Evolutionary conservation across 1,284 basidiomycete genomes (phyloP).

Genomic region (Leccinum variabile): DNA sequence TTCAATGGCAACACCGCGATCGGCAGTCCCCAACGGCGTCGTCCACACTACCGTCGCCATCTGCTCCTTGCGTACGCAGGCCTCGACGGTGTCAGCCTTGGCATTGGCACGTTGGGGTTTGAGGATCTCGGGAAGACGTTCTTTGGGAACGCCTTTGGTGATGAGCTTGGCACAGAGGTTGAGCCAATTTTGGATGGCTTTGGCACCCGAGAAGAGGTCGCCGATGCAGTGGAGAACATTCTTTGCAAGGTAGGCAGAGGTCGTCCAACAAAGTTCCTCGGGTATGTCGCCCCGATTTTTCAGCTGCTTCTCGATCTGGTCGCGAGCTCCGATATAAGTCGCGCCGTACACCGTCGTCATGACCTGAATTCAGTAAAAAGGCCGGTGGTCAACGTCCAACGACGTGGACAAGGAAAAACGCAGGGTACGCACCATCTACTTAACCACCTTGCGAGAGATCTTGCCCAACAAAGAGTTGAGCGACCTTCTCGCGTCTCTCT

Average conservation of each 20-base stretch:
- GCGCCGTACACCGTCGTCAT: conserved; percentile 99
- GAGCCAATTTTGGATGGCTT: conserved; percentile 91
- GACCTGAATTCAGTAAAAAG: conserved; percentile 48
- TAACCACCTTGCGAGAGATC: conserved; percentile 93
- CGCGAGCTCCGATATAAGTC: conserved; percentile 92
- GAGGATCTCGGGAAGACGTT: conserved; percentile 62
- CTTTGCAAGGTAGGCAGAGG: conserved; percentile 84
- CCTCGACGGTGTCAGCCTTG: conserved; percentile 26
- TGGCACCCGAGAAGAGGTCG: conserved; percentile 90
- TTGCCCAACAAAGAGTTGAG: conserved; percentile 73
- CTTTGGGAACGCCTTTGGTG: conserved; percentile 81
- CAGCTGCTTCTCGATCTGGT: conserved; percentile 92
- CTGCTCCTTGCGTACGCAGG: conserved; percentile 75
- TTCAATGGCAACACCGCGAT: no score
- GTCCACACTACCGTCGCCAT: conserved; percentile 99
- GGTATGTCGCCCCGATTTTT: conserved; percentile 76
- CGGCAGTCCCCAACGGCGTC: conserved; percentile 86
- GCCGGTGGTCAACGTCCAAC: conserved; percentile 5
- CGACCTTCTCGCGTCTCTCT: conserved; percentile 44
- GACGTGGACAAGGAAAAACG: neutral
- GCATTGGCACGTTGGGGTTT: conserved; percentile 18
- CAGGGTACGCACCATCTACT: conserved; percentile 77
- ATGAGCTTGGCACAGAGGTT: conserved; percentile 83
- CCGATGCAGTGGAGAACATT: conserved; percentile 85
- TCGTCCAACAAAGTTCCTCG: conserved; percentile 70